A percentile compares a stretch with the other conserved stretches of the same genome.
These are phyloP conservation scores for Lizanozyma gosingica DNA, from an alignment of 1,139 yeast genomes.

Conservation along the genomic window DNA sequence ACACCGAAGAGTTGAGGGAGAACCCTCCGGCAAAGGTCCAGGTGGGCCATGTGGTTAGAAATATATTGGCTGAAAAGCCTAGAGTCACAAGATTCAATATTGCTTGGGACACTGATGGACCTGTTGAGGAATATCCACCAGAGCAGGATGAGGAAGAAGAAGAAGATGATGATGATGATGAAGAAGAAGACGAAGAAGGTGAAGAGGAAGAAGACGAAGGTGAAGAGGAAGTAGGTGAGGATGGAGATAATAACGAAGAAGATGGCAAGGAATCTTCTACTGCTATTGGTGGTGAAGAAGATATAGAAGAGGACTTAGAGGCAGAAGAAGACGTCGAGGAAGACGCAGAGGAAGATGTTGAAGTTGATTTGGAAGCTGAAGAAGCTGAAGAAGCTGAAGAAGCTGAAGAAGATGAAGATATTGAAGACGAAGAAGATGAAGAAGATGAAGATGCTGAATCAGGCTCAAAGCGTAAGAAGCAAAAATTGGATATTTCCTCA, in stretches of 20 bases:
- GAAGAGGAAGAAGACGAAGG: slow-evolving; percentile 53
- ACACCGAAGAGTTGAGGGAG: slow-evolving; percentile 82
- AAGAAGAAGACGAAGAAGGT: slow-evolving; percentile 27
- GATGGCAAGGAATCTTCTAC: slow-evolving; percentile 37
- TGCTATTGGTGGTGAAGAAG: slow-evolving; percentile 30
- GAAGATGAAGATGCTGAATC: slow-evolving; percentile 17
- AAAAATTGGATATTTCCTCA: slow-evolving; percentile 15
- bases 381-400: slow-evolving; percentile 12
- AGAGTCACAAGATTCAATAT: slow-evolving; percentile 93
- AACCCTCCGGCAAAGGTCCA: slow-evolving; percentile 93
- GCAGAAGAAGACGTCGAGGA: slow-evolving; percentile 12
- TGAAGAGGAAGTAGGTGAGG: slow-evolving; percentile 47
- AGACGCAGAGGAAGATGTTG: slow-evolving; percentile 6
- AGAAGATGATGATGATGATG: slow-evolving; percentile 39
- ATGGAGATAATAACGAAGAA: slow-evolving; percentile 41
- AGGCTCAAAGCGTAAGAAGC: slow-evolving; percentile 19
- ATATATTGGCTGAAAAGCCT: slow-evolving; percentile 93
- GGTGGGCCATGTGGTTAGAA: slow-evolving; percentile 89
- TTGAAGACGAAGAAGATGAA: slow-evolving; percentile 5
- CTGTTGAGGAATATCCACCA: slow-evolving; percentile 66
- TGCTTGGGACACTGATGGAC: slow-evolving; percentile 77
- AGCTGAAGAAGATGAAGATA: slow-evolving; percentile 12
- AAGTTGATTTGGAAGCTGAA: slow-evolving; percentile 7
- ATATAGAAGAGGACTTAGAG: slow-evolving; percentile 25
- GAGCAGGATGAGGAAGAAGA: slow-evolving; percentile 50